phyloP scores from a whole-genome alignment of 139 green algal species.

The Tetradesmus lagerheimii region DNA sequence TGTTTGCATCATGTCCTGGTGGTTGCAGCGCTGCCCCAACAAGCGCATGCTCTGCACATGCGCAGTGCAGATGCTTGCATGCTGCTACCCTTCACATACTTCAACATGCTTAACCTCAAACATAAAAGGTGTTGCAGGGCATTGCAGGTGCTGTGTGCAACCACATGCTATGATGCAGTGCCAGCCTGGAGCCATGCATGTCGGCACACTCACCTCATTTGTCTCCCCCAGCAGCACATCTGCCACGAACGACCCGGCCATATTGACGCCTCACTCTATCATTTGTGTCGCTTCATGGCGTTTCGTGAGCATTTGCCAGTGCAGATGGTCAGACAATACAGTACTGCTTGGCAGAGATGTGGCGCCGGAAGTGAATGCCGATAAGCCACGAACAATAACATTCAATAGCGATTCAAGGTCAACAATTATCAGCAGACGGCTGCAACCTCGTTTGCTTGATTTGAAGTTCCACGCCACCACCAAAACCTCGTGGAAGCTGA shows the following conservation, averaged over 20 bases:
- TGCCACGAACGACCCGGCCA: conserved; percentile 27
- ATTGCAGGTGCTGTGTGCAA: neutral
- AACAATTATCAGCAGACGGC: no score
- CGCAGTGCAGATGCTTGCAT: neutral
- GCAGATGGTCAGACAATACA: neutral
- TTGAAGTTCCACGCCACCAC: neutral
- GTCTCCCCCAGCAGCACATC: conserved; percentile 34
- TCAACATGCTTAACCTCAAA: no score
- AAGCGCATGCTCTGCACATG: neutral
- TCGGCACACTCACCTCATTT: conserved; percentile 16
- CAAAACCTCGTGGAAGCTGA: neutral
- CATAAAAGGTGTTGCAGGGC: neutral
- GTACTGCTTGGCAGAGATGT: neutral
- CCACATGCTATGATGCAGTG: neutral
- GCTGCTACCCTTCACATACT: neutral
- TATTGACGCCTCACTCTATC: neutral
- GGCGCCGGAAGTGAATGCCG: neutral
- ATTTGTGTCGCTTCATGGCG: neutral
- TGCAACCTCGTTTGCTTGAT: neutral
- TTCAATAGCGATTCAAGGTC: no score
- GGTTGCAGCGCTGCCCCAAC: neutral
- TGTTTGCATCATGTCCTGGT: neutral
- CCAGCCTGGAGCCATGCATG: neutral
- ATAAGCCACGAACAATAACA: neutral
- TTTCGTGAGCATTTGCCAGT: neutral